A percentile compares a stretch with the other conserved stretches of the same genome.
Evolutionary conservation across 192 early-diverging fungal genomes (phyloP).

Genomic region (Coemansia sp.): DNA sequence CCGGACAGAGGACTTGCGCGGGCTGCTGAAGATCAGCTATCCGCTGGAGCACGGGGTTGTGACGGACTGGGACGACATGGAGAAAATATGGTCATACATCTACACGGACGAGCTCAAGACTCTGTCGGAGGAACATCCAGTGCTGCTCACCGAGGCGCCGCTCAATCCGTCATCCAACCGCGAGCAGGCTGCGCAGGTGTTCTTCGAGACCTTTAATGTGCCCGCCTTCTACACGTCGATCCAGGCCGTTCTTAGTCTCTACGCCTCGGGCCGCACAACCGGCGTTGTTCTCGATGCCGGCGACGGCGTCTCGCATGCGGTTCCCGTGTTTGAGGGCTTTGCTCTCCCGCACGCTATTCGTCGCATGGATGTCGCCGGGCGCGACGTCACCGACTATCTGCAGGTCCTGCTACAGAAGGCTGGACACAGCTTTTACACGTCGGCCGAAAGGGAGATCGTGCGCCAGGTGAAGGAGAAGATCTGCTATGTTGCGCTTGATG

Average conservation of each 20-base stretch:
- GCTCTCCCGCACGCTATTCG: conserved; percentile 92
- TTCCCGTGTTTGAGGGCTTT: conserved; percentile 97
- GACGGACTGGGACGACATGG: conserved; percentile 99
- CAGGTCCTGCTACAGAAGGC: conserved; percentile 90
- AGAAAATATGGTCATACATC: conserved; percentile 95
- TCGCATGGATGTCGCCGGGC: conserved; percentile 91
- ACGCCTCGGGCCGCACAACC: conserved; percentile 96
- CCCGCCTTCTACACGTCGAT: conserved; percentile 96
- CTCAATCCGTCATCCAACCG: conserved; percentile 91
- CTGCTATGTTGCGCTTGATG: conserved; percentile 89
- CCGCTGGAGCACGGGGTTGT: conserved; percentile 98
- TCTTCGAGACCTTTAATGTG: conserved; percentile 99
- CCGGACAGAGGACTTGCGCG: conserved; percentile 94
- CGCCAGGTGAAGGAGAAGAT: conserved; percentile 95
- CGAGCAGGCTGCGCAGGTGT: conserved; percentile 92
- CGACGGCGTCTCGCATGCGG: conserved; percentile 93
- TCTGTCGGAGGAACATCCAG: conserved; percentile 96
- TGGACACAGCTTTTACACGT: conserved; percentile 84
- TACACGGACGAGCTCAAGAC: conserved; percentile 97
- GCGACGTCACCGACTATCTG: conserved; percentile 92
- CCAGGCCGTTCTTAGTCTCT: conserved; percentile 96
- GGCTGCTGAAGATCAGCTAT: conserved; percentile 91
- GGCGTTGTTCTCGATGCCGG: conserved; percentile 96
- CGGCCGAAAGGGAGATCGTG: conserved; percentile 94
- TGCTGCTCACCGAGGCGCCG: conserved; percentile 95